These are phyloP conservation scores for Amphibolis antarctica DNA, from an alignment of 106 monocot species.

Conservation along the genomic window DNA sequence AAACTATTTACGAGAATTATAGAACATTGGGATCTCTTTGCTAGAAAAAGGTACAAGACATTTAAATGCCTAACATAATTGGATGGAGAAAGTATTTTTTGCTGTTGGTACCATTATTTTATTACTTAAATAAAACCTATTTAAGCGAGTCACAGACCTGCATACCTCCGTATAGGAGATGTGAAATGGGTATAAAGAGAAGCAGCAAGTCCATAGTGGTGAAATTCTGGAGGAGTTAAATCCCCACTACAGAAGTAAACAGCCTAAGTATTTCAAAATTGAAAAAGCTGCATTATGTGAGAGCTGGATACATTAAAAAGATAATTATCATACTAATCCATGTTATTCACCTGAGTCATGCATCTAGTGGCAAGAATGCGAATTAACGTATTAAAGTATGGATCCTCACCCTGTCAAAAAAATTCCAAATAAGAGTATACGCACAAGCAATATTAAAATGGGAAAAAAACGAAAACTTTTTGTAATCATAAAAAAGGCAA, in stretches of 20 bases:
- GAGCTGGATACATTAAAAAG: neutral
- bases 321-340: neutral
- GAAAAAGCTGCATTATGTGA: neutral
- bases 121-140: neutral
- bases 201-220: slow-evolving; percentile 90
- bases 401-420: slow-evolving; percentile 67
- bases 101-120: too few species aligned
- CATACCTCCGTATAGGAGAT: slow-evolving; percentile 97
- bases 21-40: too few species aligned
- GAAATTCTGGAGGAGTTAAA: slow-evolving; percentile 56
- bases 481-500: too few species aligned
- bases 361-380: slow-evolving; percentile 95
- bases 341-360: slow-evolving; percentile 78
- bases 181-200: slow-evolving; percentile 97
- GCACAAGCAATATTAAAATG: too few species aligned
- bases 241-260: slow-evolving; percentile 99
- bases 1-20: too few species aligned
- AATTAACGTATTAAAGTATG: slow-evolving; percentile 93
- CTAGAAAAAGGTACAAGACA: too few species aligned
- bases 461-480: too few species aligned
- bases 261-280: slow-evolving; percentile 34
- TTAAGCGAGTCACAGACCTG: slow-evolving; percentile 30
- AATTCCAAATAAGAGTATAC: slow-evolving; percentile 1
- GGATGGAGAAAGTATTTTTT: too few species aligned
- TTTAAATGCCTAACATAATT: too few species aligned